Conservation (phyloP, 345 rosid species). For the Pistacia integerrima region DNA sequence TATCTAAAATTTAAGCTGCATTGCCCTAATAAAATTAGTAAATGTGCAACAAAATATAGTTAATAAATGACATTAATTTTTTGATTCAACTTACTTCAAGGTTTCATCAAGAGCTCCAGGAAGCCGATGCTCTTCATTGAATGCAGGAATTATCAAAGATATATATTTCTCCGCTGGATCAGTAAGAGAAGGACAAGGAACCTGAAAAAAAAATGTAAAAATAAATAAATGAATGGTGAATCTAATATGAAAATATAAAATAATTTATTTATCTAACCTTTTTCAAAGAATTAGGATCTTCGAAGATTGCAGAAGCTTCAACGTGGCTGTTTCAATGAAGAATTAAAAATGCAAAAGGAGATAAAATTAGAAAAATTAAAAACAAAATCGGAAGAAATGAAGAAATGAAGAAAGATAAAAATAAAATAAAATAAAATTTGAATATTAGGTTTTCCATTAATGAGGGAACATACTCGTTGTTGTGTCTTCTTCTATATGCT, state of each 20-base stretch:
- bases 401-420: not conserved
- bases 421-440: not conserved
- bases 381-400: not conserved
- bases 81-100: slow-evolving; percentile 57
- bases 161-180: slow-evolving; percentile 87
- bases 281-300: slow-evolving; percentile 79
- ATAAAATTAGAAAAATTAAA: not conserved
- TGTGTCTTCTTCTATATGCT: slow-evolving; percentile 68
- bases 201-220: slow-evolving; percentile 33
- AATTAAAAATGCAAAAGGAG: not conserved
- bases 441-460: slow-evolving; percentile 3
- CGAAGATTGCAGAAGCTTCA: slow-evolving; percentile 59
- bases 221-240: not conserved
- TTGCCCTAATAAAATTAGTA: not conserved
- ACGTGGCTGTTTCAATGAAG: slow-evolving; percentile 46
- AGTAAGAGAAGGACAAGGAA: slow-evolving; percentile 58
- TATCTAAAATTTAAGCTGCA: not conserved
- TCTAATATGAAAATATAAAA: not conserved
- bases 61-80: too few relatives aligned
- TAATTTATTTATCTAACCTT: slow-evolving; percentile 39
- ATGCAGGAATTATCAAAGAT: slow-evolving; percentile 88
- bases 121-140: slow-evolving; percentile 88
- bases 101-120: slow-evolving; percentile 90
- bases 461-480: slow-evolving; percentile 45
- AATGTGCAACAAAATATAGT: too few relatives aligned